Percentiles rank a stretch among this genome's conserved stretches.
Evolutionary conservation across 2,329 filamentous ascomycete genomes (phyloP).

Genomic region (Pseudonectria buxi): DNA sequence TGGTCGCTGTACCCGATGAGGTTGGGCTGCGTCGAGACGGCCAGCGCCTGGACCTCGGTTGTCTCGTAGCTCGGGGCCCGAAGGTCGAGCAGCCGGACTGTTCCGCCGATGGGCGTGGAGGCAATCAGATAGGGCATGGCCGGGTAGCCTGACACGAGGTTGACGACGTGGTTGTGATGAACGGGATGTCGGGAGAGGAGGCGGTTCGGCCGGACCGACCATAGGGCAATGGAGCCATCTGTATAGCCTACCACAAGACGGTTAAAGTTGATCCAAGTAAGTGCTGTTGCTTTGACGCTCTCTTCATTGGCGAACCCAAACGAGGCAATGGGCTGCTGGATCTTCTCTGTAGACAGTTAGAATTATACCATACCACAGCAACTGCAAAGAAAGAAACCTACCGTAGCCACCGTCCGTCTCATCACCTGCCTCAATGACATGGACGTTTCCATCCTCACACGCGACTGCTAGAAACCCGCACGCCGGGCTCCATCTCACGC

Average conservation of each 20-base stretch:
- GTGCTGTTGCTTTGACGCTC: slow-evolving; percentile 41
- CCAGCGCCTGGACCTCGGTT: slow-evolving; percentile 45
- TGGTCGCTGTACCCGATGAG: slow-evolving; percentile 50
- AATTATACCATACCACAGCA: slow-evolving; percentile 2
- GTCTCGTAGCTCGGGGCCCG: slow-evolving; percentile 44
- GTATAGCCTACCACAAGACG: slow-evolving; percentile 48
- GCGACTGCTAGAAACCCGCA: slow-evolving; percentile 42
- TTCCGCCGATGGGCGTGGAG: slow-evolving; percentile 48
- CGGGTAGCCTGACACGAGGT: slow-evolving; percentile 50
- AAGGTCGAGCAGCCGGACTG: slow-evolving; percentile 46
- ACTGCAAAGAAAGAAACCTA: slow-evolving; percentile 21
- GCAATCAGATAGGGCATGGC: slow-evolving; percentile 50
- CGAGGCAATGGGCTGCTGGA: slow-evolving; percentile 37
- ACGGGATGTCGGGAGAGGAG: slow-evolving; percentile 45
- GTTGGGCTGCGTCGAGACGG: slow-evolving; percentile 46
- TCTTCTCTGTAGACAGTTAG: slow-evolving; percentile 34
- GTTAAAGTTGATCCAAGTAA: slow-evolving; percentile 51
- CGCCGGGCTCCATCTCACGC: slow-evolving; percentile 49
- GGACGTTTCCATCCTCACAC: slow-evolving; percentile 44
- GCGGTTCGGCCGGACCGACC: slow-evolving; percentile 45
- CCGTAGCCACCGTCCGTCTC: slow-evolving; percentile 32
- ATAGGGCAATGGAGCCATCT: slow-evolving; percentile 50
- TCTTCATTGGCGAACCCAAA: slow-evolving; percentile 41
- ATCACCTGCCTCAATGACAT: slow-evolving; percentile 38
- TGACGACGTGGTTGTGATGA: slow-evolving; percentile 48